These are phyloP conservation scores for Diaporthe australafricana DNA, from an alignment of 2,329 filamentous ascomycete genomes.

Conservation along the genomic window DNA sequence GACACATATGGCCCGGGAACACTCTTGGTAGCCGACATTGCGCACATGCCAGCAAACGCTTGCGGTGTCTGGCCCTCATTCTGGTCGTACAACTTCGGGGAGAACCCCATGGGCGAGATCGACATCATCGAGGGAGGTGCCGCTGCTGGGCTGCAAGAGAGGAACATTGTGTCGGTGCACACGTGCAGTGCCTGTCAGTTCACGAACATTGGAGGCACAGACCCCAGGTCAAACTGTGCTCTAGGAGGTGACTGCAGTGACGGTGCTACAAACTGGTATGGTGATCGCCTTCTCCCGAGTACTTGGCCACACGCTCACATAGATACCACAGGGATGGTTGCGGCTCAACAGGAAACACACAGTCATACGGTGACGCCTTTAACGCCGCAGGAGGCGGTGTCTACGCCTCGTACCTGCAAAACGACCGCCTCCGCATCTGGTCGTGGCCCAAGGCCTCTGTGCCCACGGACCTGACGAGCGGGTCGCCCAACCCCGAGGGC, in stretches of 20 bases:
- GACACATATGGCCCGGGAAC: conserved; percentile 56
- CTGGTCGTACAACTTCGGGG: conserved; percentile 49
- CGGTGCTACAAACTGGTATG: conserved; percentile 38
- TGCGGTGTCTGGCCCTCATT: conserved; percentile 64
- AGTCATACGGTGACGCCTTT: conserved; percentile 59
- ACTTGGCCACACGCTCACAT: not conserved
- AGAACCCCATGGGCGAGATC: conserved; percentile 63
- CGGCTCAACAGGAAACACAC: conserved; percentile 38
- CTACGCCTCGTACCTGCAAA: conserved; percentile 54
- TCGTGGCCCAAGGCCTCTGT: conserved; percentile 53
- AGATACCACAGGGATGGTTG: conserved; percentile 37
- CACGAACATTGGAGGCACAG: conserved; percentile 39
- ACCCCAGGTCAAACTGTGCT: conserved; percentile 38
- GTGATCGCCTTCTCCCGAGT: fast-evolving
- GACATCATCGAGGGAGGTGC: conserved; percentile 60
- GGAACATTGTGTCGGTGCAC: conserved; percentile 61
- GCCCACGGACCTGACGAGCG: conserved; percentile 53
- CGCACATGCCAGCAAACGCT: conserved; percentile 59
- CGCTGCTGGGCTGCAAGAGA: conserved; percentile 52
- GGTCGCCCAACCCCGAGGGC: conserved; percentile 51
- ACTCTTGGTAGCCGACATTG: conserved; percentile 58
- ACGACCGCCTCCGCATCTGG: conserved; percentile 58
- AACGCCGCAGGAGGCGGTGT: conserved; percentile 59
- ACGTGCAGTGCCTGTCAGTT: conserved; percentile 58
- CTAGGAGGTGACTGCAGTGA: conserved; percentile 39